A percentile compares a stretch with the other conserved stretches of the same genome.
Evolutionary conservation across 2,329 filamentous ascomycete species (phyloP).

Genomic region (Trichoderma sp.): DNA sequence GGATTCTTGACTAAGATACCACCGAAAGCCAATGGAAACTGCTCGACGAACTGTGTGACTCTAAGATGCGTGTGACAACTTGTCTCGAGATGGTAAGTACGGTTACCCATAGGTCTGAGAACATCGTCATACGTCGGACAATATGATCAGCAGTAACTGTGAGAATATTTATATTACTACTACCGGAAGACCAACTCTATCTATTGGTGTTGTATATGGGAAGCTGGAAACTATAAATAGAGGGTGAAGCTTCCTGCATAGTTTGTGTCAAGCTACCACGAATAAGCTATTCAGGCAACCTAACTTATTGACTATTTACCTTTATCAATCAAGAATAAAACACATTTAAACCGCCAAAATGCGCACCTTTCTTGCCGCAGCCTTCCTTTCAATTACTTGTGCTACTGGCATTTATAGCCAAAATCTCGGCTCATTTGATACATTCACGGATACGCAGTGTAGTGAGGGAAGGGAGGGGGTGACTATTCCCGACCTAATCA

Average conservation of each 20-base stretch:
- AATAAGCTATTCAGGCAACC: neutral
- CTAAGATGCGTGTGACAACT: neutral
- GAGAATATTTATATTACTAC: neutral
- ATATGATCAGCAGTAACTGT: neutral
- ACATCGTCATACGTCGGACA: neutral
- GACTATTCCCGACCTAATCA: too few relatives aligned
- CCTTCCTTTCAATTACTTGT: neutral
- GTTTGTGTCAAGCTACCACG: neutral
- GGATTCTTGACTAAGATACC: neutral
- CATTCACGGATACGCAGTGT: too few relatives aligned
- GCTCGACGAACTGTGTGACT: neutral
- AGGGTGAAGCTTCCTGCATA: neutral
- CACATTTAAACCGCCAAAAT: neutral
- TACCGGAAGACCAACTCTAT: neutral
- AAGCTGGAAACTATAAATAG: neutral
- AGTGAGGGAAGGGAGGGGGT: too few relatives aligned
- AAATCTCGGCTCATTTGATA: neutral
- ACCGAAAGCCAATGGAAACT: neutral
- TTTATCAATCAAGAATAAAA: neutral
- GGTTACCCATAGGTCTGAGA: neutral
- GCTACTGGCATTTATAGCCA: neutral
- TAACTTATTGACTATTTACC: too few relatives aligned
- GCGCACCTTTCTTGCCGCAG: neutral
- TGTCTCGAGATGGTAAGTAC: neutral
- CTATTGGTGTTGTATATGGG: too few relatives aligned